Percentiles rank a stretch among this genome's conserved stretches.
These are phyloP conservation scores for Globisporangium radiosum DNA, from an alignment of 352 stramenopile genomes.

Conservation along the genomic window DNA sequence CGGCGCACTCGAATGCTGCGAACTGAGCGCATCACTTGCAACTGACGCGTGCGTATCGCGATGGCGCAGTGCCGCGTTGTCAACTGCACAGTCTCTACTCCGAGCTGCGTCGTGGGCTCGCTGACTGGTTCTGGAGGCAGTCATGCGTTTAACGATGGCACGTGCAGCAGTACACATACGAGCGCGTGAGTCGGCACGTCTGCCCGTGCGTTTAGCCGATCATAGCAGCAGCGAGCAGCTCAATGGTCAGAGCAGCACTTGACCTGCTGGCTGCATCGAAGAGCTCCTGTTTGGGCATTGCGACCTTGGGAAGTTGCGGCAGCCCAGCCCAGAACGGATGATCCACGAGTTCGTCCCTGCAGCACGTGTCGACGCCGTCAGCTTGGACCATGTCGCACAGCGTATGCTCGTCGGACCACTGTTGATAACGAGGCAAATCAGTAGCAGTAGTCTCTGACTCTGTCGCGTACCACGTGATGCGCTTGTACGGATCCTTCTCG, in stretches of 20 bases:
- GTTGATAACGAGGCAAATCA: no score
- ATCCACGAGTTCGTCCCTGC: conserved; percentile 52
- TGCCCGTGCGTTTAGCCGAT: no score
- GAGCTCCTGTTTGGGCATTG: conserved; percentile 55
- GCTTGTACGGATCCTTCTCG: conserved; percentile 59
- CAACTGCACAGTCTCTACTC: neutral
- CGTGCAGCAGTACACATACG: no score
- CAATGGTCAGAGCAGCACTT: neutral
- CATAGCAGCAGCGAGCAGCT: no score
- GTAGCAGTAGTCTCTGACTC: no score
- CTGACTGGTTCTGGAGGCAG: no score
- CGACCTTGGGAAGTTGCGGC: conserved; percentile 17
- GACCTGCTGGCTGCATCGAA: conserved; percentile 26
- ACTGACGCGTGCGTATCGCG: neutral
- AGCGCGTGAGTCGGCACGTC: no score
- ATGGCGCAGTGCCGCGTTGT: neutral
- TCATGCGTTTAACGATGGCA: no score
- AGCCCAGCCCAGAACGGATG: conserved; percentile 64
- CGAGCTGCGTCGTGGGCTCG: neutral
- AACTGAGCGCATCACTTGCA: neutral
- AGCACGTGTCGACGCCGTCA: no score
- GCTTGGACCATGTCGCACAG: neutral
- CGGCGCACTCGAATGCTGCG: neutral
- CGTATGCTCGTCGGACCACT: no score
- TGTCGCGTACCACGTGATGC: conserved; percentile 60